Evolutionary conservation across 371 early-diverging fungal species (phyloP).

Genomic region (Haplosporangium sp.): DNA sequence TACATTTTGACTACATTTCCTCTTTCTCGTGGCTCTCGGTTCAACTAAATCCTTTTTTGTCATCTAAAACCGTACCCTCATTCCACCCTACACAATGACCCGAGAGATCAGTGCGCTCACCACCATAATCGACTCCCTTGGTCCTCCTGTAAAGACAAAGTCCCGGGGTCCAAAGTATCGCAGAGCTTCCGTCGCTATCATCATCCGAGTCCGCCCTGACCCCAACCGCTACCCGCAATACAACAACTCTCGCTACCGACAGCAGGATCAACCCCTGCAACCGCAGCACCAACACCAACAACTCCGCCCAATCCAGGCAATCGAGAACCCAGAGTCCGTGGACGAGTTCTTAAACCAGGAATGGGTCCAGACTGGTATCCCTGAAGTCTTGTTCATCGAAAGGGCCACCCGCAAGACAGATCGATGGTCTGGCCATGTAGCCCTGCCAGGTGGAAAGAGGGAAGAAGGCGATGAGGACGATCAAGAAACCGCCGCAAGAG

Average conservation of each 20-base stretch:
- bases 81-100: constrained; percentile 14
- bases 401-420: constrained; percentile 72
- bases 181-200: constrained; percentile 53
- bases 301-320: constrained; percentile 40
- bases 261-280: constrained; percentile 4
- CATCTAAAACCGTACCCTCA: background rate
- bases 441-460: constrained; percentile 79
- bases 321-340: constrained; percentile 40
- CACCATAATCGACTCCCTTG: constrained; percentile 46
- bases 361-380: constrained; percentile 52
- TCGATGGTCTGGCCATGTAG: constrained; percentile 84
- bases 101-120: constrained; percentile 39
- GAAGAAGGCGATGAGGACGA: constrained; percentile 72
- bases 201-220: constrained; percentile 50
- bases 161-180: constrained; percentile 43
- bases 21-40: background rate
- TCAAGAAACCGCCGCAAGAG: constrained; percentile 72
- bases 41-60: background rate
- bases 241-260: constrained; percentile 10
- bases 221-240: constrained; percentile 28
- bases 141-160: constrained; percentile 38
- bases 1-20: background rate
- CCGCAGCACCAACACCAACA: constrained; percentile 13
- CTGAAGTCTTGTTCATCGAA: constrained; percentile 75
- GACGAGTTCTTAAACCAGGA: constrained; percentile 44